Evolutionary conservation across 371 early-diverging fungal genomes (phyloP), one percentile per base, ranked within the genome.

Genomic region (Umbelopsis sp.): DNA sequence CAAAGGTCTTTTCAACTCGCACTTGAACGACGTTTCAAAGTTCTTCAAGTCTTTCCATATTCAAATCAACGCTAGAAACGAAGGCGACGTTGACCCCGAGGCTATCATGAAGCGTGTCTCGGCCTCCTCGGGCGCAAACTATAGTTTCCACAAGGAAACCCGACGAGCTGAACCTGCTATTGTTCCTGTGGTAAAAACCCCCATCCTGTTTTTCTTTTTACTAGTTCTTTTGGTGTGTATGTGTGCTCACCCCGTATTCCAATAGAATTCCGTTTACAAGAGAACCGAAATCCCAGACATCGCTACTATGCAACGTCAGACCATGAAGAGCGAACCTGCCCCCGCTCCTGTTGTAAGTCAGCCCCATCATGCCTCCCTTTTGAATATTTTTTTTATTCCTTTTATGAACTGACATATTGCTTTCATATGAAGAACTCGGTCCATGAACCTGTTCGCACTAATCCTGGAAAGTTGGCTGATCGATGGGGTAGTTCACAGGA

Each of bases 21-120:
- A 96, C 68, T 75, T 96, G 44, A 86, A 86, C 50, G 94, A 96
- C 70, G 94, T 94, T 9, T 83, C 87, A 29, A 76, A 78, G 37
- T 92, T 88, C 78, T 90, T 94, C 75, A 92, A 88, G 86, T 95
- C 93, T 8, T 95, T 87, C 74, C 96, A 97, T 71, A 87, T 97
- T 63, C 90, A 95, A 76, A 91, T 97, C 65, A 89, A 91, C 70
- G 97, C 97, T n/a, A 91, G 96, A 48, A 82, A 87, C 50, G 93
- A 93, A 70, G 86, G 87, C 41, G 97, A 97, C 72, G 91, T 96
- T n/a, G 88, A 90, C 5, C 91, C 94, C 2, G 80, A 77, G 1
- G 83, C 88, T 67, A 96, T 97, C 70, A 92, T 95, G 92, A 91
- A 92, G 76, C 89, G 93, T 70, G 89, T 96, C 41, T 74, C 86